Evolutionary conservation across 2,329 filamentous ascomycete genomes (phyloP).

Genomic region (Boeremia exigua): DNA sequence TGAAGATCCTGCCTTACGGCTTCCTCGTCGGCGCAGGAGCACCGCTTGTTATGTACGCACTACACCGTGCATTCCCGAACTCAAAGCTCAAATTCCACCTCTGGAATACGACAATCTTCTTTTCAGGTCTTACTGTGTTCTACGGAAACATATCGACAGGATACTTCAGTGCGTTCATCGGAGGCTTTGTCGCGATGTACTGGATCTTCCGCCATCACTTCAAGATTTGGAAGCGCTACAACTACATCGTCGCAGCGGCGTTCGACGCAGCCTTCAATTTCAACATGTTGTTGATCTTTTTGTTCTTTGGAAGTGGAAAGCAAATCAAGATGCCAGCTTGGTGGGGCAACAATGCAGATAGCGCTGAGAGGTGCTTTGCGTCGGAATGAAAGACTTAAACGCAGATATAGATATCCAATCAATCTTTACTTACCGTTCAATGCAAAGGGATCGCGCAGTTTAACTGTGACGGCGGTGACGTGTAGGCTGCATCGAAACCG

Average conservation of each 20-base stretch:
- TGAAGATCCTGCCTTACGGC: conserved; percentile 58
- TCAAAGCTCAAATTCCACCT: conserved; percentile 62
- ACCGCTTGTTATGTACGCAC: conserved; percentile 57
- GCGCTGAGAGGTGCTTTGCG: conserved; percentile 66
- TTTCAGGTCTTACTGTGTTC: conserved; percentile 61
- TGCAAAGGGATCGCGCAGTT: neutral
- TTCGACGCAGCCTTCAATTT: conserved; percentile 69
- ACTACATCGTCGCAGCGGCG: conserved; percentile 66
- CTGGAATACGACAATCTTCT: conserved; percentile 68
- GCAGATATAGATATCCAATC: neutral
- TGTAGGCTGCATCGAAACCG: conserved; percentile 2
- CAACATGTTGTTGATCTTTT: conserved; percentile 66
- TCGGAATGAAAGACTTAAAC: conserved; percentile 34
- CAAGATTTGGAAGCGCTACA: conserved; percentile 65
- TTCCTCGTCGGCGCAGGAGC: conserved; percentile 59
- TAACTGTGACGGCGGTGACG: conserved; percentile 7
- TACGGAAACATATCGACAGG: conserved; percentile 69
- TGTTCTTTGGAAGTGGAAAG: conserved; percentile 64
- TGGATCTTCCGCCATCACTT: conserved; percentile 64
- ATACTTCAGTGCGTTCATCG: conserved; percentile 62
- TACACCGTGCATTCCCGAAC: conserved; percentile 61
- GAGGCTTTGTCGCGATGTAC: conserved; percentile 67
- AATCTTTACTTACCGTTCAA: neutral
- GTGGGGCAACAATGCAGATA: conserved; percentile 66
- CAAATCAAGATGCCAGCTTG: conserved; percentile 66